A percentile compares a stretch with the other conserved stretches of the same genome.
Evolutionary conservation across 495 filamentous ascomycete genomes (phyloP).

Genomic region (Sordaria brevicollis): DNA sequence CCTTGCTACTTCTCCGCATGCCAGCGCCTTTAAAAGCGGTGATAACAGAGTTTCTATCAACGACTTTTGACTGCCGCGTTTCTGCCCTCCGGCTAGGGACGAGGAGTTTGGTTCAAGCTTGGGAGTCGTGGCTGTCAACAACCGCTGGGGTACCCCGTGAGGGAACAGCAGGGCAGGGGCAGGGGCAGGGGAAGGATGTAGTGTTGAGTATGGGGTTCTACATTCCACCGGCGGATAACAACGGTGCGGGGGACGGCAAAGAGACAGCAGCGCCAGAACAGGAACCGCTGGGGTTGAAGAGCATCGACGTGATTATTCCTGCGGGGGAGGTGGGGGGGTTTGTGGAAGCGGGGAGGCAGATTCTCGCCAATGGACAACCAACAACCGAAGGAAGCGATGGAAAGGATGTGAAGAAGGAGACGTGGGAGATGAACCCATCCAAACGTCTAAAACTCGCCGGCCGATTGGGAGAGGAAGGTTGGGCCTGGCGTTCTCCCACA

Average conservation of each 20-base stretch:
- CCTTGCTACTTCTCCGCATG: constrained; percentile 37
- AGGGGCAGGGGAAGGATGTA: constrained; percentile 25
- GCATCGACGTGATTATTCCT: constrained; percentile 33
- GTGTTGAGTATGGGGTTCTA: constrained; percentile 33
- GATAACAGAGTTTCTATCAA: constrained; percentile 33
- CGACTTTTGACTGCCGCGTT: constrained; percentile 37
- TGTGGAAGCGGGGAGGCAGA: not conserved
- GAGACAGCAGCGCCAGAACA: not conserved
- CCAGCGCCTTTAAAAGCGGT: constrained; percentile 29
- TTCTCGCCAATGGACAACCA: not conserved
- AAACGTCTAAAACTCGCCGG: constrained; percentile 29
- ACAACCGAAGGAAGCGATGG: not conserved
- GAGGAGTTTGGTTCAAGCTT: constrained; percentile 24
- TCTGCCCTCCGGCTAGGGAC: constrained; percentile 30
- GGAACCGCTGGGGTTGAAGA: constrained; percentile 22
- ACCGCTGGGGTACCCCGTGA: accelerated
- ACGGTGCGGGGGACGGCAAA: not conserved
- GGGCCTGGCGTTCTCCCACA: constrained; percentile 29
- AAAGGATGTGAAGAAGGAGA: not conserved
- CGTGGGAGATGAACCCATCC: constrained; percentile 16
- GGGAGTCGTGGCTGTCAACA: constrained; percentile 30
- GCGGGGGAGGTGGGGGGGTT: constrained; percentile 22
- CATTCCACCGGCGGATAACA: constrained; percentile 10
- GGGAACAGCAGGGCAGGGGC: constrained; percentile 9
- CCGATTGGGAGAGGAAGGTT: constrained; percentile 31